Evolutionary conservation across 1,284 basidiomycete genomes (phyloP).

Genomic region (Inonotus obliquus): DNA sequence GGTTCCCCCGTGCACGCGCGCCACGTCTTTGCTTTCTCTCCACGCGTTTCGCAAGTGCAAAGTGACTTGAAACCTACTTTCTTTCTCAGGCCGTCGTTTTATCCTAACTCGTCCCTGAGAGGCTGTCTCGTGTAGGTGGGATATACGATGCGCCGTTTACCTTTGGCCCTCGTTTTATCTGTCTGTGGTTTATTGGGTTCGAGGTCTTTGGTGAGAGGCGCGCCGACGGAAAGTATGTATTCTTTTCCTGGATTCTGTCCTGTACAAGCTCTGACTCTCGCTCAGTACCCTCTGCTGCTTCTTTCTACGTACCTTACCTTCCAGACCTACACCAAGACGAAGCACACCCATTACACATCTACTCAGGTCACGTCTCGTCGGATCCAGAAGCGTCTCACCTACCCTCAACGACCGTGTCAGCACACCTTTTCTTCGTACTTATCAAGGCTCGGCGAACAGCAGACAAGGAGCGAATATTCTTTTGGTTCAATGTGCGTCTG

Average conservation of each 20-base stretch:
- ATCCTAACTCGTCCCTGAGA: neutral
- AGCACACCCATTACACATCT: slow-evolving; percentile 69
- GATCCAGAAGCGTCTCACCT: slow-evolving; percentile 60
- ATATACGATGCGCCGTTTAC: neutral
- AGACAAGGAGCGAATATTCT: slow-evolving; percentile 84
- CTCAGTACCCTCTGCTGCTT: slow-evolving; percentile 72
- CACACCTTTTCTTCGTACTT: slow-evolving; percentile 89
- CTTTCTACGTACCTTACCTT: slow-evolving; percentile 76
- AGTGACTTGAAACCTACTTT: neutral
- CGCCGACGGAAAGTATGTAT: slow-evolving; percentile 45
- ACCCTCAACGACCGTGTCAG: slow-evolving; percentile 52
- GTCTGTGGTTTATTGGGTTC: neutral
- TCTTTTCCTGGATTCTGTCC: neutral
- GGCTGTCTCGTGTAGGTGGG: neutral
- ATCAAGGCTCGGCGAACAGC: slow-evolving; percentile 84
- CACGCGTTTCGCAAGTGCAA: neutral
- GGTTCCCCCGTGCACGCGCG: neutral
- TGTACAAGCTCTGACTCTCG: neutral
- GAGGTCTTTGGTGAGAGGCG: slow-evolving; percentile 21
- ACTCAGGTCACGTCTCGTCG: slow-evolving; percentile 76
- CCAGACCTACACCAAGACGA: slow-evolving; percentile 73
- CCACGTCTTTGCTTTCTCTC: neutral
- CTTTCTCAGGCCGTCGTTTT: neutral
- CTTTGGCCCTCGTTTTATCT: slow-evolving; percentile 1
- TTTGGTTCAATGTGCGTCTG: slow-evolving; percentile 89